Evolutionary conservation across 1,284 basidiomycete species (phyloP), one percentile per base, ranked within the genome.

Genomic region (Cutaneotrichosporon sp.): DNA sequence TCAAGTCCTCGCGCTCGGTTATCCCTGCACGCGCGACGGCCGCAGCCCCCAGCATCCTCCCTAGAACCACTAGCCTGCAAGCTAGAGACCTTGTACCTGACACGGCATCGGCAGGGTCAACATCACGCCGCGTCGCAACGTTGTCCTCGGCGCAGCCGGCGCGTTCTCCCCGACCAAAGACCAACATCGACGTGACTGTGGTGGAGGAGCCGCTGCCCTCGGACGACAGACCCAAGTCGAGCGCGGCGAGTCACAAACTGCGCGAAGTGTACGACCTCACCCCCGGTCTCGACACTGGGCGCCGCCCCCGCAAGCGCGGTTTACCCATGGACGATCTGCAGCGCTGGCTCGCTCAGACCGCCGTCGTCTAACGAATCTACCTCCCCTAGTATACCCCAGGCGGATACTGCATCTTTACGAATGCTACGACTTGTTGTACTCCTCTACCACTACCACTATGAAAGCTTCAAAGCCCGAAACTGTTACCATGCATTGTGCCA

Each of bases 321-420:
- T 44, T 58, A 21, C 56, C 56, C 12, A 38, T 30, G 33, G 47
- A 58, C 46, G 56, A 58, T 22, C 52, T 58, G 50, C 56, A 52
- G 50, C 49, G 49, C 42, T 58, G 56, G 56, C 50, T 58, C 37
- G 52, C 46, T 30, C 39, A 47, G 43, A 55, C 53, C 3, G 23
- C 51, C 40, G 38, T 22, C 12, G 33, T 18, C 4, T 45, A 45
- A 33, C 13, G 21, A 42, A 14, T 18, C 12, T 17, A 38, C 37
- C 15, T 18, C 37, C 17, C 37, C 17, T 38, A 38, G 37, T 21
- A 13, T 38, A 17, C 36, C 9, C 20, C 38, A 21, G 21, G 40
- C 10, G 40, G 12, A 26, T 21, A 41, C 40, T 41, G 26, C 40
- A 41, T 41, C 26, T 30, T 30, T 10, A 30, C 26, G 26, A 30